Evolutionary conservation across 257 asterid species (phyloP).

Genomic region (Catharanthus roseus): DNA sequence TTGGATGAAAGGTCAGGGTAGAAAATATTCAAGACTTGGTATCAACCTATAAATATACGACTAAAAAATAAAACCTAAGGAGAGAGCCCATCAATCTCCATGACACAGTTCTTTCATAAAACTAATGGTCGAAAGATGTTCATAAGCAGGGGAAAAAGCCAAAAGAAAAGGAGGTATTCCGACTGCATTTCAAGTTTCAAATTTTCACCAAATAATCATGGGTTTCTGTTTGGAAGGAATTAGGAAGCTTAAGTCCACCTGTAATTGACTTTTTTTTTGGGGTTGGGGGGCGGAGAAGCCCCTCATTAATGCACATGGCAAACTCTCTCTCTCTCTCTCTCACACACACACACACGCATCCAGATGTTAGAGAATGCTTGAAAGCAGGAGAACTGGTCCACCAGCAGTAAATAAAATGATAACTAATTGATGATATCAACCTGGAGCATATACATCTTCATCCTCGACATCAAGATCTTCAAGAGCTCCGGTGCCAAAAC

Average conservation of each 20-base stretch:
- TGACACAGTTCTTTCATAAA: not conserved
- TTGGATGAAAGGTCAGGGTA: not conserved
- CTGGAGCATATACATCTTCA: conserved; percentile 82
- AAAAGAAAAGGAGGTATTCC: not conserved
- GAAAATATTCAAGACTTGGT: not conserved
- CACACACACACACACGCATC: not conserved
- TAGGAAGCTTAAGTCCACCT: not conserved
- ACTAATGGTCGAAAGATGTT: not conserved
- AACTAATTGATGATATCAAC: conserved; percentile 32
- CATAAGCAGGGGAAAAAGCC: not conserved
- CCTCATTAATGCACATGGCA: not conserved
- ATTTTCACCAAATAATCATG: not conserved
- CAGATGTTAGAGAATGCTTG: not conserved
- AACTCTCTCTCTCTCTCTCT: not conserved
- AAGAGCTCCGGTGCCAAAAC: conserved; percentile 96
- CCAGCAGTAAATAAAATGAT: not conserved
- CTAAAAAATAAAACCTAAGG: not conserved
- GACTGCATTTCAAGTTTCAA: not conserved
- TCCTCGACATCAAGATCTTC: conserved; percentile 95
- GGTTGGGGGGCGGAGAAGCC: not conserved
- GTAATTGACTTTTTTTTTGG: no score
- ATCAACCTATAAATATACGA: not conserved
- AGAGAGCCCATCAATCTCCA: not conserved
- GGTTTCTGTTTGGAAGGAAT: not conserved
- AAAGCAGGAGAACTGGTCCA: not conserved